Evolutionary conservation across 805 yeast species (phyloP).

Genomic region (Barnettozyma botsteinii): DNA sequence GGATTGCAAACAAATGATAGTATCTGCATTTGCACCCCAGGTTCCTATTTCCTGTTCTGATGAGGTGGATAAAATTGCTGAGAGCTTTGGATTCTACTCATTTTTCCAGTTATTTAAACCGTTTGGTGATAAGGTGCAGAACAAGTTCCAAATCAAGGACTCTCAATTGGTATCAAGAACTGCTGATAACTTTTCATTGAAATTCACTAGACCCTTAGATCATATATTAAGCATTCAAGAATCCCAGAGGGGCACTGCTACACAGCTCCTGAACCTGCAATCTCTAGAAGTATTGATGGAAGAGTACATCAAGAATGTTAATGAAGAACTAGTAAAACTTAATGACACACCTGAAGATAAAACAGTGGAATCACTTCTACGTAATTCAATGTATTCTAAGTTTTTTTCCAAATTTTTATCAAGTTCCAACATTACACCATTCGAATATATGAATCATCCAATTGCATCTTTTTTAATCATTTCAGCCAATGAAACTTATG

Average conservation of each 20-base stretch:
- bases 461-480: slow-evolving; percentile 66
- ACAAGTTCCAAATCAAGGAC: slow-evolving; percentile 44
- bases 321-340: slow-evolving; percentile 13
- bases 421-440: slow-evolving; percentile 57
- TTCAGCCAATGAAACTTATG: slow-evolving; percentile 47
- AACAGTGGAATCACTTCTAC: slow-evolving; percentile 28
- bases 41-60: slow-evolving; percentile 44
- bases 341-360: slow-evolving; percentile 13
- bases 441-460: slow-evolving; percentile 87
- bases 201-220: slow-evolving; percentile 40
- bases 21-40: slow-evolving; percentile 46
- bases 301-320: slow-evolving; percentile 28
- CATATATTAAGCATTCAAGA: slow-evolving; percentile 29
- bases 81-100: slow-evolving; percentile 35
- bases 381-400: slow-evolving; percentile 48
- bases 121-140: slow-evolving; percentile 48
- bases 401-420: slow-evolving; percentile 55
- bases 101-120: slow-evolving; percentile 46
- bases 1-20: slow-evolving; percentile 23
- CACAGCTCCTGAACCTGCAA: slow-evolving; percentile 28
- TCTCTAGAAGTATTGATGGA: slow-evolving; percentile 33
- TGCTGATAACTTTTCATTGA: slow-evolving; percentile 49
- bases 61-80: slow-evolving; percentile 40
- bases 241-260: slow-evolving; percentile 19
- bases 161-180: slow-evolving; percentile 44